Evolutionary conservation across 305 asterid genomes (phyloP).

Genomic region (Nicotiana rustica): DNA sequence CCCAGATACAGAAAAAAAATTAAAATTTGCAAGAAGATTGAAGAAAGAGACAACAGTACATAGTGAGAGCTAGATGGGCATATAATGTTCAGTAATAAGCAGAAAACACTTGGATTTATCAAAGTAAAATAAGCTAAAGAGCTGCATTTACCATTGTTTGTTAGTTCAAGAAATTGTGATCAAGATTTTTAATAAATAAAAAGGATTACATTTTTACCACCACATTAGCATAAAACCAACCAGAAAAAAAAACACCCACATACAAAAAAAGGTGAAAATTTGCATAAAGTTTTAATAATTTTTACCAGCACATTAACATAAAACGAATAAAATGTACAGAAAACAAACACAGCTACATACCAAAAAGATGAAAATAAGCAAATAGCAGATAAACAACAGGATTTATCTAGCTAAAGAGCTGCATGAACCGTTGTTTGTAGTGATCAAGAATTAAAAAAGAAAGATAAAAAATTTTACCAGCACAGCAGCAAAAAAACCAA

Average conservation of each 20-base stretch:
- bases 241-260: not conserved
- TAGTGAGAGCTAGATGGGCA: not conserved
- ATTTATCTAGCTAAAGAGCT: not conserved
- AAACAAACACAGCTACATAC: not conserved
- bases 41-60: not conserved
- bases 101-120: not conserved
- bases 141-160: not conserved
- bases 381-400: not conserved
- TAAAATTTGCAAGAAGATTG: not conserved
- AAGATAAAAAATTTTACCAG: not conserved
- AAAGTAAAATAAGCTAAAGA: not conserved
- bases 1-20: not conserved
- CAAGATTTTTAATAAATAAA: not conserved
- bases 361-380: slow-evolving; percentile 23
- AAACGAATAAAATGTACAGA: slow-evolving; percentile 24
- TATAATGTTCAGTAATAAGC: not conserved
- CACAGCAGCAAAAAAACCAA: not conserved
- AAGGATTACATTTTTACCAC: not conserved
- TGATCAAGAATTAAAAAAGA: slow-evolving; percentile 5
- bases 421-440: not conserved
- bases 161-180: slow-evolving; percentile 5
- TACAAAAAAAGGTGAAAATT: not conserved
- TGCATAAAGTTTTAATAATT: not conserved
- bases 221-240: slow-evolving; percentile 2
- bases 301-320: slow-evolving; percentile 35